phyloP scores from a whole-genome alignment of 31 red algal species.

The Odonthalia washingtoniensis region DNA sequence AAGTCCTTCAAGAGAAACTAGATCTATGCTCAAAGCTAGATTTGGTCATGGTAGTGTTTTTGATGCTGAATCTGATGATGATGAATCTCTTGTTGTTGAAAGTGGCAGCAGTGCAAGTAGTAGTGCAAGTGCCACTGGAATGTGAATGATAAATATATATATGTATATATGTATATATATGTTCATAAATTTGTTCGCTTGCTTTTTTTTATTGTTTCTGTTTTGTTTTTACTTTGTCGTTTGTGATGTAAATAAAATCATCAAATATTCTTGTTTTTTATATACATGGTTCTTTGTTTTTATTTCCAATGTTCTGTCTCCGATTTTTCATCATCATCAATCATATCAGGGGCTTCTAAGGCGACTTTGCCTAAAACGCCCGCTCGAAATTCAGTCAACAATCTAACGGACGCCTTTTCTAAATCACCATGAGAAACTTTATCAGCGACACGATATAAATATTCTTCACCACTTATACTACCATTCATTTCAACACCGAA shows the following conservation, averaged over 20 bases:
- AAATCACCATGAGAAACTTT: conserved; percentile 54
- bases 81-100: no score
- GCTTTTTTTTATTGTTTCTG: no score
- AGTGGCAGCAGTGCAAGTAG: no score
- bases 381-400: conserved; percentile 84
- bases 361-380: conserved; percentile 70
- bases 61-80: conserved; percentile 68
- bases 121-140: no score
- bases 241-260: no score
- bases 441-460: conserved; percentile 60
- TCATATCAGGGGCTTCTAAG: conserved; percentile 72
- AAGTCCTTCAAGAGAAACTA: conserved; percentile 66
- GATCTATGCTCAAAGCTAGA: conserved; percentile 40
- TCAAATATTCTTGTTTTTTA: no score
- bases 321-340: conserved; percentile 6
- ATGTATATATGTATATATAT: no score
- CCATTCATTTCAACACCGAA: conserved; percentile 52
- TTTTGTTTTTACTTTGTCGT: no score
- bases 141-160: no score
- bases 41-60: conserved; percentile 66
- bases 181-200: no score
- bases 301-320: no score
- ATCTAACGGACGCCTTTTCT: conserved; percentile 60
- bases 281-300: no score
- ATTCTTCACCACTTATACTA: conserved; percentile 73